These are phyloP conservation scores for Xylariales sp. DNA, from an alignment of 2,329 filamentous ascomycete species.

Conservation along the genomic window DNA sequence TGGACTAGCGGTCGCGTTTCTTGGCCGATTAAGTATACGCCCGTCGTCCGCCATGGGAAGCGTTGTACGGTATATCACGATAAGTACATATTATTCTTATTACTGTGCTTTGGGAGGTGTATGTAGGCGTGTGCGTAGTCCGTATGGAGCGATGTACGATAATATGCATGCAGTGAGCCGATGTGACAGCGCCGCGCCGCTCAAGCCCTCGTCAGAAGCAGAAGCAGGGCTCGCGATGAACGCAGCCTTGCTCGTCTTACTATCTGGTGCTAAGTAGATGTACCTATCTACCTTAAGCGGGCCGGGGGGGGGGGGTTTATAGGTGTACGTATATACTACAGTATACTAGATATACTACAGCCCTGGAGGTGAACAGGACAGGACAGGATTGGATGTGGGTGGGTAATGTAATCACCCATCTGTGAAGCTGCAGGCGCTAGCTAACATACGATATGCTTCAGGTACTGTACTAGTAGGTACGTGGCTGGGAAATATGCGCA, in stretches of 20 bases:
- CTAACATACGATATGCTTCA: slow-evolving; percentile 19
- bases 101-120: neutral
- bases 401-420: neutral
- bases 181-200: slow-evolving; percentile 28
- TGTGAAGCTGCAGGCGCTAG: slow-evolving; percentile 19
- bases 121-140: slow-evolving; percentile 21
- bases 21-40: slow-evolving; percentile 17
- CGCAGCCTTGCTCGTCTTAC: slow-evolving; percentile 14
- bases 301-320: neutral
- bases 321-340: neutral
- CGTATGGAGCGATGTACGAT: slow-evolving; percentile 28
- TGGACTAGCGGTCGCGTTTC: slow-evolving; percentile 14
- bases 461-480: neutral
- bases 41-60: neutral
- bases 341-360: neutral
- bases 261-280: neutral
- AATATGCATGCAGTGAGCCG: slow-evolving; percentile 35
- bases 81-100: neutral
- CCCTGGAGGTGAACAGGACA: neutral
- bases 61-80: slow-evolving; percentile 6
- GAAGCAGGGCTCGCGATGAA: slow-evolving; percentile 27
- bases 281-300: neutral
- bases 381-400: slow-evolving; percentile 1
- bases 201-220: slow-evolving; percentile 22
- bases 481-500: slow-evolving; percentile 7